Evolutionary conservation across 768 basidiomycete genomes (phyloP).

Genomic region (Phlebiopsis flavidoalba): DNA sequence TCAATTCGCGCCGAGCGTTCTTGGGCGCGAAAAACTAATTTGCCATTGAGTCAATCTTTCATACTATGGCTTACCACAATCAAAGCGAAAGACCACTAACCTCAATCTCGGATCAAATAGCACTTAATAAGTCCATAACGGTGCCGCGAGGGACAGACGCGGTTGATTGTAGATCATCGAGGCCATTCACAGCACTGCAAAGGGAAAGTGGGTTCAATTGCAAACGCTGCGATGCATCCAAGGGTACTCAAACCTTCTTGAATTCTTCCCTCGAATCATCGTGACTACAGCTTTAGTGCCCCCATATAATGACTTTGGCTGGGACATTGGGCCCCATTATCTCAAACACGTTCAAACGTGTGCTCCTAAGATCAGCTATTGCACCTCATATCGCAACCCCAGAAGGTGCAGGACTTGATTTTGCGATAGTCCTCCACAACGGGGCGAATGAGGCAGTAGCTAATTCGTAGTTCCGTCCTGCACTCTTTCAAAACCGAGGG

Average conservation of each 20-base stretch:
- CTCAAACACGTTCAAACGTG: slow-evolving; percentile 80
- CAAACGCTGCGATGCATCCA: background rate
- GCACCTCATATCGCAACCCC: slow-evolving; percentile 37
- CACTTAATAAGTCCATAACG: slow-evolving; percentile 78
- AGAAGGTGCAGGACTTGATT: slow-evolving; percentile 7
- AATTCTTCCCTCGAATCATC: slow-evolving; percentile 51
- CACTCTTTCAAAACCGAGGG: slow-evolving; percentile 63
- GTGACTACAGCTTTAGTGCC: slow-evolving; percentile 42
- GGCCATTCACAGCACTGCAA: slow-evolving; percentile 62
- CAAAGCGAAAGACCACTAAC: slow-evolving; percentile 39
- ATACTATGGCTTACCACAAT: background rate
- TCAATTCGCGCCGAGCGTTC: slow-evolving; percentile 47
- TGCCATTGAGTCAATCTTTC: background rate
- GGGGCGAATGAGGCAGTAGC: slow-evolving; percentile 49
- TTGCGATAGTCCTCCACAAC: slow-evolving; percentile 35
- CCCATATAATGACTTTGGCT: slow-evolving; percentile 46
- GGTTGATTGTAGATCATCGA: slow-evolving; percentile 58
- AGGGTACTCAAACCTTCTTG: slow-evolving; percentile 39
- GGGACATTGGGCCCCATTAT: slow-evolving; percentile 76
- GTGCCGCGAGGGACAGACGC: slow-evolving; percentile 68
- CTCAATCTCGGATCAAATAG: slow-evolving; percentile 81
- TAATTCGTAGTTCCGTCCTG: slow-evolving; percentile 44
- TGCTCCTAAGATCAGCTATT: slow-evolving; percentile 72
- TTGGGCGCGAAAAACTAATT: slow-evolving; percentile 82
- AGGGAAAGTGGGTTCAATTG: background rate